A percentile compares a stretch with the other conserved stretches of the same genome.
Evolutionary conservation across 371 early-diverging fungal species (phyloP).

Genomic region (Fennellomyces sp.): DNA sequence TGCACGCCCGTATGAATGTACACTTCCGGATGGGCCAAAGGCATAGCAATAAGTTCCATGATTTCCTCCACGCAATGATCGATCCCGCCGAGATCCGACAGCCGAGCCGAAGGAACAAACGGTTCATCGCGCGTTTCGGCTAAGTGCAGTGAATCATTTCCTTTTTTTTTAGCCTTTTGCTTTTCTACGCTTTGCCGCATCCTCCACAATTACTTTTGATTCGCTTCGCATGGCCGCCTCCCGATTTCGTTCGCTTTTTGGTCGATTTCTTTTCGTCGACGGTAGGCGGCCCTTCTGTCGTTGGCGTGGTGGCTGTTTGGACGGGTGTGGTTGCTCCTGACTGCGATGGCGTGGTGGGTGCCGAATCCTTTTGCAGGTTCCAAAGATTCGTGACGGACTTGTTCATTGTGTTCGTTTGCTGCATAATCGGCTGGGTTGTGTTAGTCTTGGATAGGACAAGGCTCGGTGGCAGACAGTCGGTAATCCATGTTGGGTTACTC

Average conservation of each 20-base stretch:
- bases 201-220: conserved; percentile 30
- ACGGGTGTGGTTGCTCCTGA: conserved; percentile 17
- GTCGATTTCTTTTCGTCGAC: conserved; percentile 6
- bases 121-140: conserved; percentile 45
- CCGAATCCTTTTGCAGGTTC: conserved; percentile 45
- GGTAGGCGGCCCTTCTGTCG: conserved; percentile 2
- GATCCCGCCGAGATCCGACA: conserved; percentile 90
- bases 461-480: conserved; percentile 20
- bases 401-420: conserved; percentile 70
- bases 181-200: no score
- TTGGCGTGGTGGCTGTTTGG: conserved; percentile 8
- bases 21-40: conserved; percentile 96
- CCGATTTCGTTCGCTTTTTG: conserved; percentile 30
- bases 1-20: conserved; percentile 95
- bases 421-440: not conserved
- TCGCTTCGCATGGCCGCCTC: conserved; percentile 25
- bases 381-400: conserved; percentile 72
- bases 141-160: conserved; percentile 6
- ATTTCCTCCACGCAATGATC: conserved; percentile 91
- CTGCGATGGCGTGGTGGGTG: conserved; percentile 18
- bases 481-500: conserved; percentile 32
- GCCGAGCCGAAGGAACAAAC: conserved; percentile 65
- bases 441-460: conserved; percentile 5
- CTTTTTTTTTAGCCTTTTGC: no score
- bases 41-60: conserved; percentile 95